phyloP scores from a whole-genome alignment of 2,329 filamentous ascomycete species.

The Alternaria arborescens region DNA sequence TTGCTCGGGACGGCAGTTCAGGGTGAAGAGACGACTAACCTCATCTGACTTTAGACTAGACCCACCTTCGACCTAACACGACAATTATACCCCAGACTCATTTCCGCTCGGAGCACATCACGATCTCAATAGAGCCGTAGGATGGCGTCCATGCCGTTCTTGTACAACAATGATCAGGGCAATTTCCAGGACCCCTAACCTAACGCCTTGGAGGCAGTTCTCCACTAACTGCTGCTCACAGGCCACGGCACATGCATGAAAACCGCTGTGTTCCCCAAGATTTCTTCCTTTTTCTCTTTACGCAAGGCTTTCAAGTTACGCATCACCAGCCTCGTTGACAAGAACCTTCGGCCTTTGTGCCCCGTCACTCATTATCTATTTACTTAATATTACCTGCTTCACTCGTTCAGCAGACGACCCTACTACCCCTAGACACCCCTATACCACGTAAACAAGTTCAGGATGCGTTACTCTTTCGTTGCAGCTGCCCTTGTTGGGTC shows the following conservation, averaged over 20 bases:
- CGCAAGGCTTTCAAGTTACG: conserved; percentile 46
- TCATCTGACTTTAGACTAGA: conserved; percentile 5
- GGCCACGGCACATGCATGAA: conserved; percentile 40
- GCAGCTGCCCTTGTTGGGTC: conserved; percentile 65
- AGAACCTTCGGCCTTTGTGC: conserved; percentile 45
- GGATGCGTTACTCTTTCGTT: conserved; percentile 78
- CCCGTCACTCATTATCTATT: conserved; percentile 47
- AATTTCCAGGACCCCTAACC: conserved; percentile 47
- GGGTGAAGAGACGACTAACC: conserved; percentile 10
- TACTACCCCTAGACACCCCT: conserved; percentile 29
- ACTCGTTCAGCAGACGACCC: conserved; percentile 86
- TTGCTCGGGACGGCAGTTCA: conserved; percentile 12
- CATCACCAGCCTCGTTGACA: conserved; percentile 45
- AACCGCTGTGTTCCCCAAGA: conserved; percentile 38
- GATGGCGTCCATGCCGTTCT: conserved; percentile 37
- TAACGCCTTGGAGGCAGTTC: conserved; percentile 31
- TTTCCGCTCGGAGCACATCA: conserved; percentile 40
- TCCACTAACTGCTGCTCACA: conserved; percentile 17
- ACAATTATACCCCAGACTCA: conserved; percentile 41
- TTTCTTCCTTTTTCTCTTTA: conserved; percentile 30
- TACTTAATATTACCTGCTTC: conserved; percentile 69
- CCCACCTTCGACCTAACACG: conserved; percentile 12
- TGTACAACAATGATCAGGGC: conserved; percentile 30
- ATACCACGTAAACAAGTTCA: conserved; percentile 54
- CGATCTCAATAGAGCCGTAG: conserved; percentile 32